Evolutionary conservation across 176 grass and related monocot species (phyloP), one percentile per base, ranked within the genome.

Genomic region (Paspalum notatum): DNA sequence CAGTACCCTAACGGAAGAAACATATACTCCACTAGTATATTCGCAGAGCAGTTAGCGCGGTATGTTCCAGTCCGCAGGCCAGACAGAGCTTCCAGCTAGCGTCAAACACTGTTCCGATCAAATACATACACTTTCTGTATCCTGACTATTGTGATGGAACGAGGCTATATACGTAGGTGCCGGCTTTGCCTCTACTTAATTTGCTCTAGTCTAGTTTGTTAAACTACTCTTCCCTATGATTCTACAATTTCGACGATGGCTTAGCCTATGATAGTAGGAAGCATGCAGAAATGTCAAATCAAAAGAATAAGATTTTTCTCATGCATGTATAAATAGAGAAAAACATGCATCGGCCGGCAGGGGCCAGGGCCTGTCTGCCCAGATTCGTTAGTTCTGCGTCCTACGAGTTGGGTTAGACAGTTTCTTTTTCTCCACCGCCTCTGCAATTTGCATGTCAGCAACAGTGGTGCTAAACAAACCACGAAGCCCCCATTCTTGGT

Each of bases 381-480:
- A 69, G 22, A 2, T 21, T 48, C 21, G 21, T 69, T 20, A 20
- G 51, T 14, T 15, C 25, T 21, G 11, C 12, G 43, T 3, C 27
- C 68, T 40, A 56, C 14, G 38, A 58, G 26, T 14, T 1, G 43
- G 25, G 39, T 8, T 37, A 38, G 46, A 55, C 54, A n/a, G n/a
- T n/a, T 73, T 27, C 17, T 39, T 25, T 63, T 49, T 41, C 50
- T 14, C 55, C 45, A 38, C 17, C 12, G 25, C n/a, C 47, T 81
- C 66, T 60, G 51, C 15, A n/a, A 1, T 17, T 6, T 18, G 45
- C 18, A 24, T 1, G 40, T 40, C 65, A 5, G 18, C 66, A 12
- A 44, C 68, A 50, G 37, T 26, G 71, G 59, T 54, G 71, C 22
- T 83, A 41, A 75, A 45, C 39, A 66, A 56, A 74, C 71, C 15